phyloP scores from a whole-genome alignment of 176 grass and related monocot genomes.

The Zea mays region Zm-B73-REFERENCE-NAM-5.0 NC_050103.1:88307501-88308000 shows the following conservation, averaged over 20 bases:
- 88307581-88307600: constrained; percentile 51
- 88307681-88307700: constrained; percentile 28
- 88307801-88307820: constrained; percentile 13
- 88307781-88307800: constrained; percentile 42
- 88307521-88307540: constrained; percentile 7
- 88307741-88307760: not conserved
- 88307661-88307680: not conserved
- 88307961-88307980: constrained; percentile 59
- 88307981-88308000: constrained; percentile 5
- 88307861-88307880: constrained; percentile 58
- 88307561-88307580: constrained; percentile 38
- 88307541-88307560: constrained; percentile 40
- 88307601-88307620: constrained; percentile 54
- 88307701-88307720: constrained; percentile 25
- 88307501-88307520: not conserved
- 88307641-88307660: constrained; percentile 10
- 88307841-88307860: constrained; percentile 67
- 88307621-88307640: constrained; percentile 68
- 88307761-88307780: constrained; percentile 16
- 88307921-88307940: constrained; percentile 66
- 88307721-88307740: not conserved
- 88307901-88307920: not conserved
- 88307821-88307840: not conserved
- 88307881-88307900: constrained; percentile 44
- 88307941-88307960: constrained; percentile 55